These are phyloP conservation scores for Cladosporium austrohemisphaericum DNA, from an alignment of 2,329 filamentous ascomycete genomes.

Conservation along the genomic window DNA sequence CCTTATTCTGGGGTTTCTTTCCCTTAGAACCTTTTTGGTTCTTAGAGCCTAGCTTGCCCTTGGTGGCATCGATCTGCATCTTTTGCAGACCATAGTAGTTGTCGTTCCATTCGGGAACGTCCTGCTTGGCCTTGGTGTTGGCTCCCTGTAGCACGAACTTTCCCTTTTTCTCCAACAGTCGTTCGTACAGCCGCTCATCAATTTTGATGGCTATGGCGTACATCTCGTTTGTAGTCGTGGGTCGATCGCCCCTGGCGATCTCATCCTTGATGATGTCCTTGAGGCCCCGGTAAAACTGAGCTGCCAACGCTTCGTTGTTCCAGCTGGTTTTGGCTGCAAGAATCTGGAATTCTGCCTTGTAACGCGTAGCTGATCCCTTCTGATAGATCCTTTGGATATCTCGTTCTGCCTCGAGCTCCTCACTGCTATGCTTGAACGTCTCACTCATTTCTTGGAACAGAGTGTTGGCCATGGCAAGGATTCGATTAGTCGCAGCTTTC, in stretches of 20 bases:
- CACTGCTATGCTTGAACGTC: neutral
- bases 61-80: neutral
- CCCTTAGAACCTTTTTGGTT: neutral
- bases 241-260: neutral
- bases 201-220: neutral
- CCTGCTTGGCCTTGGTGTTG: neutral
- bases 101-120: neutral
- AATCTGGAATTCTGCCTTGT: neutral
- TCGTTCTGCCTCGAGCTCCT: neutral
- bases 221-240: neutral
- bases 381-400: neutral
- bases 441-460: neutral
- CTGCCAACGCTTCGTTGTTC: neutral
- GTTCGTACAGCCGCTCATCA: neutral
- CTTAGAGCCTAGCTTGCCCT: neutral
- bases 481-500: neutral
- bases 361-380: neutral
- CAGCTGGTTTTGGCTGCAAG: neutral
- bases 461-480: neutral
- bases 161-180: neutral
- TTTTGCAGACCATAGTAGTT: neutral
- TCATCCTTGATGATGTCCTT: neutral
- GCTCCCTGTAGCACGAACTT: neutral
- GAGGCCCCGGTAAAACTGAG: neutral
- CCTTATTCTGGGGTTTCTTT: neutral